Base-by-base conservation (phyloP, 768 basidiomycete genomes). In the Hemileccinum rubropunctum region DNA sequence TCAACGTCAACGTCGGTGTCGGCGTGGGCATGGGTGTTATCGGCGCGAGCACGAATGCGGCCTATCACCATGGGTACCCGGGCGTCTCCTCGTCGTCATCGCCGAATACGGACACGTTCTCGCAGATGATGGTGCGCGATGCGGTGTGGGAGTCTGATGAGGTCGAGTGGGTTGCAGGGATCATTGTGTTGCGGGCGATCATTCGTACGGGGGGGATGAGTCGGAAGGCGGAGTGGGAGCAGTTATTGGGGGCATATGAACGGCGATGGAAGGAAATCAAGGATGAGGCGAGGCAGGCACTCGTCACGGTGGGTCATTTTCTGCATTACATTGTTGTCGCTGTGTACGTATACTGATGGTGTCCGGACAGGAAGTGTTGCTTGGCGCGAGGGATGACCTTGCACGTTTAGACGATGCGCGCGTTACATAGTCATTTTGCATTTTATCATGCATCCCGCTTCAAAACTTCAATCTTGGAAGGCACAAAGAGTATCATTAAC, bases 201-300 rank as follows among this genome's bases (percentile, higher is more conserved):
- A 83, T 84, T 48, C 69, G 82, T 48, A 78, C 77, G 15, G 76
- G 73, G 1, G 71, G 76, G 61, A 64, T 75, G 37, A 73, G 73
- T n/a, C 75, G 78, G 53, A 68, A 77, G 52, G 72, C 76, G 36
- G 75, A 81, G 50, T 83, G 81, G 58, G 80, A 78, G 46, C 77
- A 76, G 27, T 57, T 84, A 18, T 47, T 84, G 60, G 70, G 74
- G 36, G 76, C 73, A 7, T 84, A 84, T 60, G 82, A 84, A 58
- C 70, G 76, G n/a, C 66, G 82, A 47, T 84, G 83, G 83, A 84
- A 84, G 60, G 83, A 84, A 61, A 84, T 84, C 52, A 81, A 81
- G 61, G 83, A 84, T 57, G 83, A 84, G 63, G 75, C 80, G 13
- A 68, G 83, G 52, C 83, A 84, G 63, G 75, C 76, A 1, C 72